These are phyloP conservation scores for Bullera alba DNA, from an alignment of 768 basidiomycete genomes.

Conservation along the genomic window DNA sequence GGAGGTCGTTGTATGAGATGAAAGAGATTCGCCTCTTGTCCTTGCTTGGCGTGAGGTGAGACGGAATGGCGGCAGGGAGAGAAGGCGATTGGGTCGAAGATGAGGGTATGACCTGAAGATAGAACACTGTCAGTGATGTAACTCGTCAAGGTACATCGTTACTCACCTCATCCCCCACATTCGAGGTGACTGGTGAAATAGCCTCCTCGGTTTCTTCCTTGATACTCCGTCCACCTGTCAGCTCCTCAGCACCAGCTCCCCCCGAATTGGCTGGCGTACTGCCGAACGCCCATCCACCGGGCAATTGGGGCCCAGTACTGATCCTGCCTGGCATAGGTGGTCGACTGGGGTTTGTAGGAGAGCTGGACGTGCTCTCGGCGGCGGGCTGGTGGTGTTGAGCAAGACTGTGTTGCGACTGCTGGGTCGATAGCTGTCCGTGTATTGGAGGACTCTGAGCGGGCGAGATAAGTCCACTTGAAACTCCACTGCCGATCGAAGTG, in stretches of 20 bases:
- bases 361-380: not conserved
- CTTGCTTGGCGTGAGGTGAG: constrained; percentile 23
- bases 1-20: constrained; percentile 78
- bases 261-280: not conserved
- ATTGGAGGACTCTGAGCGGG: constrained; percentile 31
- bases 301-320: constrained; percentile 35
- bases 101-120: not conserved
- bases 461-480: constrained; percentile 9
- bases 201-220: too few relatives aligned
- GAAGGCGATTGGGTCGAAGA: constrained; percentile 4
- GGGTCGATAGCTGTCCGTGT: constrained; percentile 18
- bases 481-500: constrained; percentile 21
- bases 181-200: too few relatives aligned
- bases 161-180: not conserved
- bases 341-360: constrained; percentile 5
- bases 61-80: constrained; percentile 23
- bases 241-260: too few relatives aligned
- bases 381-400: not conserved
- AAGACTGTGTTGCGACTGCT: too few relatives aligned
- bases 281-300: constrained; percentile 27
- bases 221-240: too few relatives aligned
- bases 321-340: constrained; percentile 22
- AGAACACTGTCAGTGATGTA: not conserved
- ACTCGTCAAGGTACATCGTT: not conserved
- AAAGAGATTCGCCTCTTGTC: constrained; percentile 55